Conservation (phyloP, 2,329 filamentous ascomycete genomes). For the Diplocarpon mali region DNA sequence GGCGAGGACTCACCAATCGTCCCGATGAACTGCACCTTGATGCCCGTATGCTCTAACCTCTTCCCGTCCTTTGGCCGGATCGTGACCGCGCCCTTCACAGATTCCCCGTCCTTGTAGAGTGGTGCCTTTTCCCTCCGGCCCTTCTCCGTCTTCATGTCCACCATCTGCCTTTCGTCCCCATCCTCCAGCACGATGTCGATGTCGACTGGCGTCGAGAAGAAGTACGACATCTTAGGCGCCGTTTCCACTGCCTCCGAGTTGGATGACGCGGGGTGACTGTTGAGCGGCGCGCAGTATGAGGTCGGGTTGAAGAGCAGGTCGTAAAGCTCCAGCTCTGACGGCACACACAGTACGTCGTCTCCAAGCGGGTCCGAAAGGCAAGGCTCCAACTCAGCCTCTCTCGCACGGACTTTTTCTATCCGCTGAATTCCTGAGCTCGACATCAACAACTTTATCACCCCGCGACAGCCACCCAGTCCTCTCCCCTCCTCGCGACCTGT, state of each 20-base stretch:
- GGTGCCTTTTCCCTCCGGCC: conserved; percentile 93
- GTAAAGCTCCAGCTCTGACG: no score
- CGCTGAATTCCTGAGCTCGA: neutral
- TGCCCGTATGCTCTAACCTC: conserved; percentile 92
- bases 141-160: conserved; percentile 98
- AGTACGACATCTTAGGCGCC: conserved; percentile 66
- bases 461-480: neutral
- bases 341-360: no score
- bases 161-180: conserved; percentile 84
- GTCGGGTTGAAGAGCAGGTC: no score
- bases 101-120: conserved; percentile 95
- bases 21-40: conserved; percentile 99
- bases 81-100: conserved; percentile 91
- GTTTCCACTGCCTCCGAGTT: neutral
- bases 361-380: neutral
- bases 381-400: conserved; percentile 6
- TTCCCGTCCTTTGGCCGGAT: conserved; percentile 97
- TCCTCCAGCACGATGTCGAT: conserved; percentile 98
- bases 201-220: conserved; percentile 96
- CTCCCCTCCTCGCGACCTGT: no score
- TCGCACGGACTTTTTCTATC: conserved; percentile 3
- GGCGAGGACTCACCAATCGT: conserved; percentile 62
- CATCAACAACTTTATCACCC: neutral
- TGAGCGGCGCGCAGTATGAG: conserved; percentile 7
- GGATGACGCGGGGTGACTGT: neutral